Evolutionary conservation across 2,329 filamentous ascomycete genomes (phyloP).

Genomic region (Xylariaceae sp.): DNA sequence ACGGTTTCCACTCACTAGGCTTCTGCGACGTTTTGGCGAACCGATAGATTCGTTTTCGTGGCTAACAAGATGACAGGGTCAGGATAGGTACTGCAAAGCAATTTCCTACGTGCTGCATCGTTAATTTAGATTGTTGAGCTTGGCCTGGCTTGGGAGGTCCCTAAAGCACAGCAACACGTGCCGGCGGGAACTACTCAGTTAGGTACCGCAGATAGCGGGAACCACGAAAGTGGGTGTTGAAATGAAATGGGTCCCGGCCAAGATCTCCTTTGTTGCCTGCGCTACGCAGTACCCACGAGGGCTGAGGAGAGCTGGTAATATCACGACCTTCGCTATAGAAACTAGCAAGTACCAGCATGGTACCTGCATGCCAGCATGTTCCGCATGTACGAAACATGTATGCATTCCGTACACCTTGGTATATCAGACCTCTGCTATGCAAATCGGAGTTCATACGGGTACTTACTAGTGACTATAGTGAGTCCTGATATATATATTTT

Average conservation of each 20-base stretch:
- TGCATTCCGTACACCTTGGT: too few species aligned
- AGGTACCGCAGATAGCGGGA: neutral
- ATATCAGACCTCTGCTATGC: too few species aligned
- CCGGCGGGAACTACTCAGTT: neutral
- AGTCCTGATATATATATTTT: neutral
- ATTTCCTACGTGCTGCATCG: neutral
- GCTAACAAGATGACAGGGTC: neutral
- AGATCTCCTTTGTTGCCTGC: neutral
- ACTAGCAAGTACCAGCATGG: neutral
- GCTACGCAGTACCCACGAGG: neutral
- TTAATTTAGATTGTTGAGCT: neutral
- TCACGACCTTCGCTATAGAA: neutral
- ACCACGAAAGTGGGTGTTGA: neutral
- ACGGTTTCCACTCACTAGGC: neutral
- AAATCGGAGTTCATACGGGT: too few species aligned
- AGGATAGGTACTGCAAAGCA: neutral
- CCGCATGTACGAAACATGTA: too few species aligned
- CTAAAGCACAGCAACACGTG: neutral
- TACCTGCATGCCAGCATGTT: too few species aligned
- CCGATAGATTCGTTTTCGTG: neutral
- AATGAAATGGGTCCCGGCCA: slow-evolving; percentile 4
- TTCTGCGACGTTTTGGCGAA: neutral
- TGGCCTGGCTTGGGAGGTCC: neutral
- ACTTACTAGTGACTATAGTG: neutral
- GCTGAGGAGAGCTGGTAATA: neutral